These are phyloP conservation scores for Lasiodiplodia sp. DNA, from an alignment of 2,329 filamentous ascomycete species.

Conservation along the genomic window DNA sequence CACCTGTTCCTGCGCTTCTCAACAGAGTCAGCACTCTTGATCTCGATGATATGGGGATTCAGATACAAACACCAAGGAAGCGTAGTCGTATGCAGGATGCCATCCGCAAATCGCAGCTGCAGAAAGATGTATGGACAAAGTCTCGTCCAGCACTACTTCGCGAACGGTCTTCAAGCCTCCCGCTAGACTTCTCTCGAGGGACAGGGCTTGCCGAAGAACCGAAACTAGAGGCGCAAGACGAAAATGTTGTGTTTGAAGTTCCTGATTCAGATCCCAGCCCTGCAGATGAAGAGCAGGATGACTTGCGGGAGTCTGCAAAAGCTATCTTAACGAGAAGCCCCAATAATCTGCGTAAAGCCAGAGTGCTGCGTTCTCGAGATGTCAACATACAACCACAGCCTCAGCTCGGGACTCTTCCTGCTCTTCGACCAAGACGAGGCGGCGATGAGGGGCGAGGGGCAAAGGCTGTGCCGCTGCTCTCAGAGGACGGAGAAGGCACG, in stretches of 20 bases:
- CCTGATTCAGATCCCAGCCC: conserved; percentile 18
- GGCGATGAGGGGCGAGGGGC: conserved; percentile 3
- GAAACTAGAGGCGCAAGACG: not conserved
- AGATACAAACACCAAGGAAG: conserved; percentile 44
- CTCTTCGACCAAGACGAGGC: not conserved
- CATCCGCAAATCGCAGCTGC: conserved; percentile 26
- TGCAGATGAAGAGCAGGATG: not conserved
- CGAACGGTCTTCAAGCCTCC: conserved; percentile 42
- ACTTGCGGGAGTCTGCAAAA: not conserved
- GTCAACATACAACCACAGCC: conserved; percentile 11
- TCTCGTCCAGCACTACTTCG: conserved; percentile 34
- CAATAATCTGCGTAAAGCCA: conserved; percentile 12
- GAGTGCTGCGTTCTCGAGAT: not conserved
- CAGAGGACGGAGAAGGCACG: conserved; percentile 29
- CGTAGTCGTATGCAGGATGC: conserved; percentile 26
- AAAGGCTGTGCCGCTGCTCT: conserved; percentile 13
- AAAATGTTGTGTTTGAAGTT: not conserved
- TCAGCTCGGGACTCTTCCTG: not conserved
- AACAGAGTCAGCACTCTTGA: conserved; percentile 47
- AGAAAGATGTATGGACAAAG: conserved; percentile 1
- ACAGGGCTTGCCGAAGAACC: not conserved
- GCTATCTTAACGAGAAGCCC: not conserved
- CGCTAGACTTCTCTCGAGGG: conserved; percentile 35
- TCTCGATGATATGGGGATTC: conserved; percentile 48
- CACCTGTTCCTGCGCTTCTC: not conserved